A percentile compares a stretch with the other conserved stretches of the same genome.
Conservation (phyloP, 139 green algal genomes). For the Chlorella sp. region DNA sequence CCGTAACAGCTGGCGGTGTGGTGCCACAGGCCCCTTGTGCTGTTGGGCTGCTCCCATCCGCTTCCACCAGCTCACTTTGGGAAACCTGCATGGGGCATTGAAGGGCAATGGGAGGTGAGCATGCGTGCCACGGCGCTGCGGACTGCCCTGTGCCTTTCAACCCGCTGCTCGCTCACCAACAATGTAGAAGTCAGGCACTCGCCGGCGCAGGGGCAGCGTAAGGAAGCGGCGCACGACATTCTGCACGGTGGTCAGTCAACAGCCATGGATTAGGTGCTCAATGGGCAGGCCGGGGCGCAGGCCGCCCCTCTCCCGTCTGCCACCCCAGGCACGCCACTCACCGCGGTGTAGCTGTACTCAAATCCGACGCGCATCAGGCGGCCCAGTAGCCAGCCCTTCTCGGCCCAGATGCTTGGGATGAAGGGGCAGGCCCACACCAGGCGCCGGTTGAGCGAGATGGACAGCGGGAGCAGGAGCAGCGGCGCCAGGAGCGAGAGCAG, state of each 20-base stretch:
- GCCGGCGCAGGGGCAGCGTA: conserved; percentile 75
- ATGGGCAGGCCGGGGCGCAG: conserved; percentile 32
- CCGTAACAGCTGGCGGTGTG: no score
- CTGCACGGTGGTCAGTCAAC: no score
- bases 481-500: conserved; percentile 41
- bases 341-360: conserved; percentile 67
- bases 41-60: no score
- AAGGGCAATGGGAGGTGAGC: no score
- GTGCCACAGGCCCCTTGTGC: no score
- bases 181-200: conserved; percentile 79
- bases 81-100: no score
- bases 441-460: conserved; percentile 35
- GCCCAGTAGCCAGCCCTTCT: conserved; percentile 45
- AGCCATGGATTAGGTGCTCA: conserved; percentile 72
- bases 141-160: no score
- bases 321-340: background rate
- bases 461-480: conserved; percentile 36
- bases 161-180: conserved; percentile 43
- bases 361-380: conserved; percentile 56
- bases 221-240: conserved; percentile 70
- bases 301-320: background rate
- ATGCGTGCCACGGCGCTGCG: no score
- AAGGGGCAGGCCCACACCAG: conserved; percentile 82
- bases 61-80: no score
- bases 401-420: conserved; percentile 61